Evolutionary conservation across 306 rosid species (phyloP).

Genomic region (Canavalia ensiformis): DNA sequence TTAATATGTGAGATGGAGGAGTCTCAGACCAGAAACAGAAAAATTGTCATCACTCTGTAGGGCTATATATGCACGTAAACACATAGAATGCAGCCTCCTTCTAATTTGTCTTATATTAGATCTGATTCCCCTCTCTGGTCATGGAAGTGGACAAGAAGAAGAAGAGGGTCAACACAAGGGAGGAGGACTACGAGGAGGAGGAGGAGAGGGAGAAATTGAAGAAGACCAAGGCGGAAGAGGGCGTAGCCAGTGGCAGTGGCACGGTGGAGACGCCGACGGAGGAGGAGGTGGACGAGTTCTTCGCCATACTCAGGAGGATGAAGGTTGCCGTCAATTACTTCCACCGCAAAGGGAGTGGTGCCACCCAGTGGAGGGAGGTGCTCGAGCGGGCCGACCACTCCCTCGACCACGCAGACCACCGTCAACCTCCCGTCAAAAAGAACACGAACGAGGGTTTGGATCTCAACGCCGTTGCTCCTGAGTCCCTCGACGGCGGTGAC

Average conservation of each 20-base stretch:
- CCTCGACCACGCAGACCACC: background rate
- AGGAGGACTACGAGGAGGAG: background rate
- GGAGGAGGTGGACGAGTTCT: constrained; percentile 77
- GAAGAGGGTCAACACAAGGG: constrained; percentile 36
- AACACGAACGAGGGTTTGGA: constrained; percentile 40
- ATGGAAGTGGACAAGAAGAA: constrained; percentile 48
- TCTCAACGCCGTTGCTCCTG: constrained; percentile 55
- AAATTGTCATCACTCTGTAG: too few species aligned
- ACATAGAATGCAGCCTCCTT: background rate
- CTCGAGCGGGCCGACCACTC: constrained; percentile 15
- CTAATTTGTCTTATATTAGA: background rate
- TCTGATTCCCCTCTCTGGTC: background rate
- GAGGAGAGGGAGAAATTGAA: background rate
- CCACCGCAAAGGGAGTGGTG: constrained; percentile 43
- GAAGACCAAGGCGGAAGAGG: background rate
- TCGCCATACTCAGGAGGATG: constrained; percentile 69
- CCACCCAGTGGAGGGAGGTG: constrained; percentile 38
- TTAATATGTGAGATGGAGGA: too few species aligned
- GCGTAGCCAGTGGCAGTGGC: too few species aligned
- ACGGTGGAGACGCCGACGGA: constrained; percentile 45
- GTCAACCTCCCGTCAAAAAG: background rate
- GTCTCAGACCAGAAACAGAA: too few species aligned
- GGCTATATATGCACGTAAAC: background rate
- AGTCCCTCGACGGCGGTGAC: constrained; percentile 34
- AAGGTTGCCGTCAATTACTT: constrained; percentile 63